phyloP scores from a whole-genome alignment of 371 early-diverging fungal genomes.

The Parasitella parasitica region DNA sequence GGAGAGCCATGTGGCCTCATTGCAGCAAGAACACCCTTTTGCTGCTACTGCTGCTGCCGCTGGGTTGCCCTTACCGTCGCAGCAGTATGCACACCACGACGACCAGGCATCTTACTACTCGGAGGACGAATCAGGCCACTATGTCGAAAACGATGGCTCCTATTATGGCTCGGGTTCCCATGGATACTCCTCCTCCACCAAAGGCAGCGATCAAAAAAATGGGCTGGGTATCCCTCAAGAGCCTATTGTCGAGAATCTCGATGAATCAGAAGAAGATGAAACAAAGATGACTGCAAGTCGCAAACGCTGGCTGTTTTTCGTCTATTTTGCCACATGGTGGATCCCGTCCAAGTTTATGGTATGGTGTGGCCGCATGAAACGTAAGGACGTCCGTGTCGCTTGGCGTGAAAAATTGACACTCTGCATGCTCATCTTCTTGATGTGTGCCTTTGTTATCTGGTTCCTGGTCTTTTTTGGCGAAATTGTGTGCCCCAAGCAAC shows the following conservation, averaged over 20 bases:
- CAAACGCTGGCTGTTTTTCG: slow-evolving; percentile 80
- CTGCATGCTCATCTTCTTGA: slow-evolving; percentile 80
- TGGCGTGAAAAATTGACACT: slow-evolving; percentile 97
- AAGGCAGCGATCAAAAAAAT: slow-evolving; percentile 4
- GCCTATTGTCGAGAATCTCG: slow-evolving; percentile 28
- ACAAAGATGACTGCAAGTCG: slow-evolving; percentile 47
- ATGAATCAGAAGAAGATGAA: slow-evolving; percentile 51
- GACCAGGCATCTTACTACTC: slow-evolving; percentile 71
- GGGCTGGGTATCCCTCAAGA: slow-evolving; percentile 13
- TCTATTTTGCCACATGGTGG: slow-evolving; percentile 89
- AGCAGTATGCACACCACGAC: slow-evolving; percentile 40
- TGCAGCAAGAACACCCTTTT: slow-evolving; percentile 13
- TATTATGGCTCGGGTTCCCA: slow-evolving; percentile 30
- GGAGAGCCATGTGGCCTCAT: background rate
- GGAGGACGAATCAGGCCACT: slow-evolving; percentile 56
- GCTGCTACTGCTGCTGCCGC: slow-evolving; percentile 33
- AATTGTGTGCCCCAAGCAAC: slow-evolving; percentile 84
- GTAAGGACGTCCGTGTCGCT: slow-evolving; percentile 84
- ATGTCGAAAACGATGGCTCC: slow-evolving; percentile 21
- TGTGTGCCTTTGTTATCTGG: slow-evolving; percentile 83
- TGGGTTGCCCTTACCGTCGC: slow-evolving; percentile 33
- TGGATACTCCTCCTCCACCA: slow-evolving; percentile 6
- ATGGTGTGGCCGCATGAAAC: slow-evolving; percentile 76
- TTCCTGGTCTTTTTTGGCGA: slow-evolving; percentile 88
- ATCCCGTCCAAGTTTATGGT: slow-evolving; percentile 69